A percentile compares a stretch with the other conserved stretches of the same genome.
Evolutionary conservation across 306 rosid species (phyloP).

Genomic region (Sindora glabra): DNA sequence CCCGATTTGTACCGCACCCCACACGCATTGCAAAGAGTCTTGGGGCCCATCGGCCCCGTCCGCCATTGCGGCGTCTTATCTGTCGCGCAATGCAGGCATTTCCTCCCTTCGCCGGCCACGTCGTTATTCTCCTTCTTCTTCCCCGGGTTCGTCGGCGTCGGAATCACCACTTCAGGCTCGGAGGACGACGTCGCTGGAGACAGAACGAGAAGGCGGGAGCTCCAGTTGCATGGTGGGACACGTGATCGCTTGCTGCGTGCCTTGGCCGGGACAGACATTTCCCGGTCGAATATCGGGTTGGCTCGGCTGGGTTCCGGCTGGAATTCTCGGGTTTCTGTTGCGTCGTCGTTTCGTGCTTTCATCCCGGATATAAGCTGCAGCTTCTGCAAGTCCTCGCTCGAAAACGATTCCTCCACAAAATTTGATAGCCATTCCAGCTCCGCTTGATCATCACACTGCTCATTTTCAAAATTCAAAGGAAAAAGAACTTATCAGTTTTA

Average conservation of each 20-base stretch:
- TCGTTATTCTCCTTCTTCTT: conserved; percentile 45
- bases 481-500: background rate
- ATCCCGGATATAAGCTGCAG: conserved; percentile 70
- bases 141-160: conserved; percentile 22
- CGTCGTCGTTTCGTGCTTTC: conserved; percentile 32
- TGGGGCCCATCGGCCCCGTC: conserved; percentile 85
- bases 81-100: conserved; percentile 81
- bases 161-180: conserved; percentile 14
- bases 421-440: conserved; percentile 92
- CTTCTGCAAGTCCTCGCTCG: conserved; percentile 71
- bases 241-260: conserved; percentile 90
- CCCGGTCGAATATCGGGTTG: conserved; percentile 30
- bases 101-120: conserved; percentile 43
- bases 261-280: conserved; percentile 62
- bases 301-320: conserved; percentile 22
- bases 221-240: conserved; percentile 76
- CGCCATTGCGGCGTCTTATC: conserved; percentile 96
- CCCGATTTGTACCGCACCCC: conserved; percentile 91
- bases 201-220: conserved; percentile 55
- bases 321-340: conserved; percentile 22
- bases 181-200: conserved; percentile 35
- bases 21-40: conserved; percentile 76
- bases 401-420: conserved; percentile 77
- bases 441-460: conserved; percentile 74
- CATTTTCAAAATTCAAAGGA: background rate